Evolutionary conservation across 257 asterid species (phyloP), one percentile per base, ranked within the genome.

Genomic region (Lantana camara): DNA sequence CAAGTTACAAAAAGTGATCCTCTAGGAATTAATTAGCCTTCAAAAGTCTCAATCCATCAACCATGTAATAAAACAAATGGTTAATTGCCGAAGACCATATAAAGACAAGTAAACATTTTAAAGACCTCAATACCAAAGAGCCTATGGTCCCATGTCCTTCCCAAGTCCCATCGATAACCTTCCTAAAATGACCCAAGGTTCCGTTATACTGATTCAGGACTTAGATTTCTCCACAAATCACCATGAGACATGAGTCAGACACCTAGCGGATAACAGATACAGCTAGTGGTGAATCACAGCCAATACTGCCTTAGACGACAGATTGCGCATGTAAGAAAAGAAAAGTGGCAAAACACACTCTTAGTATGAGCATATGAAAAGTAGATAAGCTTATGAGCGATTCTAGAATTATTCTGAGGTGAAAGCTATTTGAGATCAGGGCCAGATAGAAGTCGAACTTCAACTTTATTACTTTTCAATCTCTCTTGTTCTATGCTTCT

Each of bases 401-500:
- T 37, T 60, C 42, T 45, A 44, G n/a, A 60, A 44, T 12, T 34
- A 42, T 37, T 20, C 60, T n/a, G 23, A 16, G 48, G 17, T 34
- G 24, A 21, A 32, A 23, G 45, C 38, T 69, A 54, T 37, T 27
- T 55, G 22, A 66, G 56, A 74, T 16, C 34, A 22, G 38, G 32
- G 48, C 63, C 66, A 47, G n/a, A 20, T 56, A 57, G 20, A 9
- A 49, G 23, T 65, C 59, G 3, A 17, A 47, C 41, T 63, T 47
- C 62, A 50, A 30, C 42, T 27, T 22, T 53, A 29, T 37, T 35
- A 60, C 53, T 55, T 41, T 42, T 45, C 23, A 27, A 21, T 49
- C 54, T 64, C 61, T 45, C 54, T 66, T 15, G 35, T 61, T 48
- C 22, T 63, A 57, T 37, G 60, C 60, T 35, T 69, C 16, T 42